phyloP scores from a whole-genome alignment of 208 protist species.

The Perkinsela sp. region DNA sequence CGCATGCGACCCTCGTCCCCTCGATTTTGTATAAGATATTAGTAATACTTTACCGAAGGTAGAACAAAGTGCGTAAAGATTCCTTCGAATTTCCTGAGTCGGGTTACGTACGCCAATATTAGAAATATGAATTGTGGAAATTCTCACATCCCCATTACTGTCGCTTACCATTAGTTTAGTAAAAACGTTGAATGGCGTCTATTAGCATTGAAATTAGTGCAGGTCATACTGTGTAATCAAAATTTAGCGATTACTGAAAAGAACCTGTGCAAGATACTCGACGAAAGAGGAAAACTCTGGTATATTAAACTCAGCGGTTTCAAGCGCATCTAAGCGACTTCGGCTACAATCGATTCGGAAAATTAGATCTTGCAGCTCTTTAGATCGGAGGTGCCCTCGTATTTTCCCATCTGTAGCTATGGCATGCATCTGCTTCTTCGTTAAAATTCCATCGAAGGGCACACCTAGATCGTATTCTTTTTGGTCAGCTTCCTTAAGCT shows the following conservation, averaged over 20 bases:
- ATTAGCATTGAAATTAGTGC: no score
- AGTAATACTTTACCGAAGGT: neutral
- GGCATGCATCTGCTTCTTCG: constrained; percentile 21
- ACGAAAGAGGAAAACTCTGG: constrained; percentile 33
- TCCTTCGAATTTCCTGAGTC: neutral
- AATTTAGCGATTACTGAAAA: constrained; percentile 5
- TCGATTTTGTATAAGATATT: neutral
- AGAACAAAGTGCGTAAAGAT: neutral
- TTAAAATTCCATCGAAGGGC: constrained; percentile 11
- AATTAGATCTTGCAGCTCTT: constrained; percentile 23
- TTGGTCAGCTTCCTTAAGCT: no score
- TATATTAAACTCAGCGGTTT: constrained; percentile 34
- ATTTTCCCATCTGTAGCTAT: constrained; percentile 14
- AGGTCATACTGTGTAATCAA: no score
- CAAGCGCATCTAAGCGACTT: constrained; percentile 29
- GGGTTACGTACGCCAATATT: neutral
- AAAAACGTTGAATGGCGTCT: no score
- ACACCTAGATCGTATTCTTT: no score
- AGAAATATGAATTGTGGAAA: neutral
- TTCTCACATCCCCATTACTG: no score
- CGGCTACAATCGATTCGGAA: constrained; percentile 26
- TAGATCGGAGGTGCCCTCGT: constrained; percentile 14
- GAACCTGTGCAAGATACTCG: constrained; percentile 14
- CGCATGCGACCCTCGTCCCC: neutral
- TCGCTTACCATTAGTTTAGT: no score